A percentile compares a stretch with the other conserved stretches of the same genome.
These are phyloP conservation scores for Cystofilobasidium ferigula DNA, from an alignment of 768 basidiomycete genomes.

Conservation along the genomic window DNA sequence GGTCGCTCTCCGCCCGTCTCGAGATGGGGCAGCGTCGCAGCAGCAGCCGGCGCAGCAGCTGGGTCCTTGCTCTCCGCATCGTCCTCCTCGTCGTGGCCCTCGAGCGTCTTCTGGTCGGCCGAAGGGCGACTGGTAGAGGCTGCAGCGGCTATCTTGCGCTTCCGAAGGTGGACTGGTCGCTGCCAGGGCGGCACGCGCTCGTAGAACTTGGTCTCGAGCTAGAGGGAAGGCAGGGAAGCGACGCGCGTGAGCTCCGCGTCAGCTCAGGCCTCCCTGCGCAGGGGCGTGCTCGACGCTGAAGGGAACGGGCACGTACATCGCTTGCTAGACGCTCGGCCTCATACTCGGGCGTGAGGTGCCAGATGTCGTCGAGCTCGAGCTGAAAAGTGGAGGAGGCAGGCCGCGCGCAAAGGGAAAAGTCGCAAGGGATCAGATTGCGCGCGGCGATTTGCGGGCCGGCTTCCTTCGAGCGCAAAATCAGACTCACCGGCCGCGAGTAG, in stretches of 20 bases:
- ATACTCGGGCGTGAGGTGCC: neutral
- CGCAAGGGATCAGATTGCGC: neutral
- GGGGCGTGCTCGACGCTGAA: neutral
- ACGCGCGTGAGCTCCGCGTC: neutral
- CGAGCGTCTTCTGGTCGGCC: neutral
- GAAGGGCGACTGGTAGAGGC: neutral
- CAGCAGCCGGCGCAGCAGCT: no score
- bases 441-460: neutral
- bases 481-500: neutral
- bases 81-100: neutral
- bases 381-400: neutral
- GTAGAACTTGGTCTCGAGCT: conserved; percentile 46
- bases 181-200: conserved; percentile 47
- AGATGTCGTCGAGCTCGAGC: conserved; percentile 9
- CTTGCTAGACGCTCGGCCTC: neutral
- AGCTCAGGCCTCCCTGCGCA: neutral
- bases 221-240: neutral
- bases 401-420: no score
- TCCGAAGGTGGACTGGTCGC: conserved; percentile 33
- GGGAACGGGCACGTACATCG: neutral
- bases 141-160: neutral
- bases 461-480: neutral
- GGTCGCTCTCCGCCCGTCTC: no score
- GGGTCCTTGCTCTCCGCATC: no score
- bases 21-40: no score